Percentiles rank a stretch among this genome's conserved stretches.
Evolutionary conservation across 2,329 filamentous ascomycete genomes (phyloP).

Genomic region (Hirsutella minnesotensis): DNA sequence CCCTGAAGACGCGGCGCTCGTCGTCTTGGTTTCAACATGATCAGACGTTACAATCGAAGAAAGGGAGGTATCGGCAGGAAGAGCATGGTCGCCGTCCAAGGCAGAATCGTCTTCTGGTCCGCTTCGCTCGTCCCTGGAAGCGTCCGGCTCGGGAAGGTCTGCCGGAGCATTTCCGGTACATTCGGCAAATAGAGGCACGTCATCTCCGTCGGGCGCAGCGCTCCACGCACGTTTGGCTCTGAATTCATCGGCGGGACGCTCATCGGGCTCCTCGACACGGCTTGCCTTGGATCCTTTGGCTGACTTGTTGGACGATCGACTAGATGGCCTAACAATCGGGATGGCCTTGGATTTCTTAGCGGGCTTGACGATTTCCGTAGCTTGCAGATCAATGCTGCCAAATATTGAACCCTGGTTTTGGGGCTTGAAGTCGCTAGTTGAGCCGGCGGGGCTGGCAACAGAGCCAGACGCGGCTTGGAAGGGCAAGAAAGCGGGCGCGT

Average conservation of each 20-base stretch:
- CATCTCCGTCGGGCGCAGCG: conserved; percentile 53
- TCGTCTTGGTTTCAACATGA: conserved; percentile 39
- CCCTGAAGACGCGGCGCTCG: conserved; percentile 40
- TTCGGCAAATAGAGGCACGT: conserved; percentile 64
- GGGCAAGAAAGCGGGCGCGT: conserved; percentile 67
- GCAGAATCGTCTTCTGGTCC: conserved; percentile 15
- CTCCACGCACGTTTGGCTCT: conserved; percentile 66
- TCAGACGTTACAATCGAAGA: conserved; percentile 42
- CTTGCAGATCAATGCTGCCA: conserved; percentile 52
- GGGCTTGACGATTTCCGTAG: conserved; percentile 51
- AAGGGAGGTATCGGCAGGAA: conserved; percentile 36
- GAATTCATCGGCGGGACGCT: conserved; percentile 50
- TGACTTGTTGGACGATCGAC: conserved; percentile 27
- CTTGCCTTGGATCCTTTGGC: conserved; percentile 8
- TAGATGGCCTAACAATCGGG: conserved; percentile 61
- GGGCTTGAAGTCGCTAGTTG: conserved; percentile 28
- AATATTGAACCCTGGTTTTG: conserved; percentile 48
- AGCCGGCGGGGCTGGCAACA: conserved; percentile 30
- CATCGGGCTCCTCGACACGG: conserved; percentile 31
- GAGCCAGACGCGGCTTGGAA: conserved; percentile 33
- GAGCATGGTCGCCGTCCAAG: conserved; percentile 28
- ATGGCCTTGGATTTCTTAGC: conserved; percentile 70
- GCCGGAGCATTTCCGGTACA: conserved; percentile 19
- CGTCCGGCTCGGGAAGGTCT: conserved; percentile 7
- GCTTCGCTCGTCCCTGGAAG: conserved; percentile 11